phyloP scores from a whole-genome alignment of 805 yeast genomes.

The Pichia nakasei region DNA sequence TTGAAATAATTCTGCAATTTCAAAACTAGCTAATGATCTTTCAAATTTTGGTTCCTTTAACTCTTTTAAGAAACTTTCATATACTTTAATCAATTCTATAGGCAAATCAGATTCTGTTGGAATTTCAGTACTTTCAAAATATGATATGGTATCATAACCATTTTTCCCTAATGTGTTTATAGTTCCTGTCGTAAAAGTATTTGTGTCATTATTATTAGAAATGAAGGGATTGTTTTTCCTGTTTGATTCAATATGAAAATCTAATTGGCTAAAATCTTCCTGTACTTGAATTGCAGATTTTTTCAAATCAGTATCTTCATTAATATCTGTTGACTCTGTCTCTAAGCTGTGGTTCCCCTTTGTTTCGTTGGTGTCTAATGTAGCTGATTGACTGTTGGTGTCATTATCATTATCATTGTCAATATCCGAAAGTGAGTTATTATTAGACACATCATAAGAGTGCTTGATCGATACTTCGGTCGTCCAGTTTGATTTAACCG shows the following conservation, averaged over 20 bases:
- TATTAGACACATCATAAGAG: constrained; percentile 15
- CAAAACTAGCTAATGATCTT: constrained; percentile 28
- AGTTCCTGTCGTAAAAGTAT: background rate
- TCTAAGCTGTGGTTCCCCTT: background rate
- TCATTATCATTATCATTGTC: background rate
- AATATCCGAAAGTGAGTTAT: constrained; percentile 1
- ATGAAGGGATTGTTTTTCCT: background rate
- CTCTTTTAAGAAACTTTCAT: constrained; percentile 24
- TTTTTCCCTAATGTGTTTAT: background rate
- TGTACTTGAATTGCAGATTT: background rate
- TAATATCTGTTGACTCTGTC: background rate
- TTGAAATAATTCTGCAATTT: constrained; percentile 28
- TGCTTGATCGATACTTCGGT: constrained; percentile 17
- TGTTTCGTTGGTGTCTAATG: constrained; percentile 1
- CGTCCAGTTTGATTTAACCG: constrained; percentile 25
- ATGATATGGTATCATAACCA: constrained; percentile 3
- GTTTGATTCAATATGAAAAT: background rate
- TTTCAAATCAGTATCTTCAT: background rate
- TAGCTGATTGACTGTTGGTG: background rate
- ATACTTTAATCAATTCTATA: constrained; percentile 13
- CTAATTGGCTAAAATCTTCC: background rate
- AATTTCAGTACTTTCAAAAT: constrained; percentile 13
- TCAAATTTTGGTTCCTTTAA: constrained; percentile 29
- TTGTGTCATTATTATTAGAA: background rate
- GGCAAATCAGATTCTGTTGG: constrained; percentile 22